Evolutionary conservation across 441 rosid genomes (phyloP).

Genomic region (Croton setiger): DNA sequence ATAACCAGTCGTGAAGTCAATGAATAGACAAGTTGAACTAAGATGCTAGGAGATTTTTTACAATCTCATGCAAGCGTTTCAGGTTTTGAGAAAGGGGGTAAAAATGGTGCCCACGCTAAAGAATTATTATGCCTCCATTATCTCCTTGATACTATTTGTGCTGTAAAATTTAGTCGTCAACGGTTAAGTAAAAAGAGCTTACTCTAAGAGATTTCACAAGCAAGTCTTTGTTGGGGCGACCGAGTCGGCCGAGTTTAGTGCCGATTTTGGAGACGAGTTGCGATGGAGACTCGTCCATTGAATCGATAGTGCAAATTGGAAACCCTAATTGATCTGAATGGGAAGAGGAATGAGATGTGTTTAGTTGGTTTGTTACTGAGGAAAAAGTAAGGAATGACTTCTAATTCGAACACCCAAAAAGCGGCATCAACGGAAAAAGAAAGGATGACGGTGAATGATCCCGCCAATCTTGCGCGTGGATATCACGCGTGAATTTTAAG

Average conservation of each 20-base stretch:
- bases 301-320: not conserved
- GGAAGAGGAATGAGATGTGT: conserved; percentile 14
- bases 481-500: not conserved
- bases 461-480: conserved; percentile 25
- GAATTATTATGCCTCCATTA: not conserved
- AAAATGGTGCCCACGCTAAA: not conserved
- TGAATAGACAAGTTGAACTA: not conserved
- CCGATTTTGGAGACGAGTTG: conserved; percentile 56
- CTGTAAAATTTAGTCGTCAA: not conserved
- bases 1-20: not conserved
- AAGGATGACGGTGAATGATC: conserved; percentile 19
- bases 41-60: not conserved
- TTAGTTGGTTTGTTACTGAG: not conserved
- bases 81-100: not conserved
- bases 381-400: not conserved
- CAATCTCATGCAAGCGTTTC: not conserved
- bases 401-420: not conserved
- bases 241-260: conserved; percentile 43
- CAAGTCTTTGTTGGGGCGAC: conserved; percentile 65
- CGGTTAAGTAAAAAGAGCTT: conserved; percentile 14
- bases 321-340: conserved; percentile 22
- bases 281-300: conserved; percentile 56
- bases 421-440: not conserved
- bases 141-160: not conserved
- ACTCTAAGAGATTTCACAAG: conserved; percentile 79